These are phyloP conservation scores for Asterophora lycoperdoides DNA, from an alignment of 768 basidiomycete species.

Conservation along the genomic window DNA sequence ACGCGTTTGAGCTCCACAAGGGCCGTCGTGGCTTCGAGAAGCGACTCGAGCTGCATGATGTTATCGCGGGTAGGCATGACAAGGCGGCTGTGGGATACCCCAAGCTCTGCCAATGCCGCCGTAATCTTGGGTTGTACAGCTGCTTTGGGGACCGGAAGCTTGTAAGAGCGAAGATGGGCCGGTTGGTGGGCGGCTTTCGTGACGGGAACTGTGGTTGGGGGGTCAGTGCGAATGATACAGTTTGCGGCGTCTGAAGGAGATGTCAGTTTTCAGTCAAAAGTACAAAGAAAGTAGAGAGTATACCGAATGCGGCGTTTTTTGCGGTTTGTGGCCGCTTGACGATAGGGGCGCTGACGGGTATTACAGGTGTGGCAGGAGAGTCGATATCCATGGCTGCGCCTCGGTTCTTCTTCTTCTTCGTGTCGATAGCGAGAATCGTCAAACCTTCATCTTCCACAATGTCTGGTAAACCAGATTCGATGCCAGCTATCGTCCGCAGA, in stretches of 20 bases:
- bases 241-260: conserved; percentile 53
- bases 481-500: conserved; percentile 75
- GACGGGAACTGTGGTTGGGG: conserved; percentile 44
- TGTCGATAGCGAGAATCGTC: conserved; percentile 42
- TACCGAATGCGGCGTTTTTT: conserved; percentile 61
- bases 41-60: conserved; percentile 62
- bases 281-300: neutral
- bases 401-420: conserved; percentile 60
- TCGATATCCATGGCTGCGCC: conserved; percentile 37
- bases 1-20: conserved; percentile 88
- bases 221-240: conserved; percentile 71
- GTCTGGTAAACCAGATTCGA: conserved; percentile 82
- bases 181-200: conserved; percentile 78
- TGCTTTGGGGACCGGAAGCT: conserved; percentile 75
- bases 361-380: conserved; percentile 44
- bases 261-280: conserved; percentile 10
- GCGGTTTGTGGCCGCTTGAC: conserved; percentile 43
- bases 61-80: conserved; percentile 95
- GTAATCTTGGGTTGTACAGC: conserved; percentile 71
- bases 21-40: conserved; percentile 66
- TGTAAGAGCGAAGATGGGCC: conserved; percentile 82
- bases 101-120: conserved; percentile 72
- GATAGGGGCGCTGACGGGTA: conserved; percentile 29
- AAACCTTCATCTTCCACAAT: conserved; percentile 64
- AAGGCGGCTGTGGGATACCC: conserved; percentile 65